Evolutionary conservation across 2,329 filamentous ascomycete genomes (phyloP).

Genomic region (Huntiella bhutanensis): DNA sequence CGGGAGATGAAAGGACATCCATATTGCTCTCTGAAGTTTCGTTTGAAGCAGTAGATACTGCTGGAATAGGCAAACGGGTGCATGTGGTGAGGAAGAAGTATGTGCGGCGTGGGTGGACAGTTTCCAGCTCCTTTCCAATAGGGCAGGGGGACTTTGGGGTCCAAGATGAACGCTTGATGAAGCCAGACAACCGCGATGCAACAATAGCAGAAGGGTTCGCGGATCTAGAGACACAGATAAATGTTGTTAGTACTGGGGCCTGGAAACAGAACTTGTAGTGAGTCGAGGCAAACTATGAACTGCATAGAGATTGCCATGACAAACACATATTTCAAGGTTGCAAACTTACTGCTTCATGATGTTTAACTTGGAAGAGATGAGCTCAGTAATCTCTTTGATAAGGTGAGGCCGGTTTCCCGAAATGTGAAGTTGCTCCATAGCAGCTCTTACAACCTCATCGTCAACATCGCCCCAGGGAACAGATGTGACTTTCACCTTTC

Average conservation of each 20-base stretch:
- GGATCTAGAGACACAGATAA: conserved; percentile 41
- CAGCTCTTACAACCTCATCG: conserved; percentile 85
- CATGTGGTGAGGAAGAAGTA: conserved; percentile 93
- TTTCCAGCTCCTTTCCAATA: conserved; percentile 78
- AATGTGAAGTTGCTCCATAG: conserved; percentile 72
- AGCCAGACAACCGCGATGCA: conserved; percentile 74
- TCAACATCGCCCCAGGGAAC: conserved; percentile 63
- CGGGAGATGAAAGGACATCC: conserved; percentile 58
- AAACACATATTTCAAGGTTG: background rate
- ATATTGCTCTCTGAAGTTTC: background rate
- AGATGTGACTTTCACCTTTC: conserved; percentile 62
- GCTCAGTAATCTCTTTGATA: conserved; percentile 76
- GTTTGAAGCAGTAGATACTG: background rate
- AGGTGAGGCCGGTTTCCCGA: conserved; percentile 85
- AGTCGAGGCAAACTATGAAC: background rate
- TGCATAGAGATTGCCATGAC: too few relatives aligned
- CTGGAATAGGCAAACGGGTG: conserved; percentile 60
- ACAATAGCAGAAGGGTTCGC: conserved; percentile 91
- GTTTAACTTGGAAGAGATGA: conserved; percentile 56
- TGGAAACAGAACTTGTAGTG: background rate
- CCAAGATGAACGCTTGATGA: conserved; percentile 74
- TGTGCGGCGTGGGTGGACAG: conserved; percentile 79
- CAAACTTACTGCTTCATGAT: conserved; percentile 75
- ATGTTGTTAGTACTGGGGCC: background rate
- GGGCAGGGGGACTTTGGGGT: conserved; percentile 64